phyloP scores from a whole-genome alignment of 2,329 filamentous ascomycete species.

The Colletotrichum sublineola region DNA sequence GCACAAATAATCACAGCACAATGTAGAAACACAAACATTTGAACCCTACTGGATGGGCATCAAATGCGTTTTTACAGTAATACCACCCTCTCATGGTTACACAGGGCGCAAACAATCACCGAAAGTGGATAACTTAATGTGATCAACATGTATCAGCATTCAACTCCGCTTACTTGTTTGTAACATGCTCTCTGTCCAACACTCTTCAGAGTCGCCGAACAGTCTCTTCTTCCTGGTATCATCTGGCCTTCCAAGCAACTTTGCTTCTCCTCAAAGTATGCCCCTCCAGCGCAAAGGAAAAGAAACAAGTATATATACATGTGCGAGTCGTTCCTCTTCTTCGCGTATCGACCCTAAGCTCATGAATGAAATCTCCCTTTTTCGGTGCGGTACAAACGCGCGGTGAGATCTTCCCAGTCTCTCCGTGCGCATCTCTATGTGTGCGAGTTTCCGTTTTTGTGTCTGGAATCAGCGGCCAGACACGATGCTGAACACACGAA shows the following conservation, averaged over 20 bases:
- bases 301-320: conserved; percentile 44
- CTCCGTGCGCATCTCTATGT: conserved; percentile 36
- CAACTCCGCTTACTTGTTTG: conserved; percentile 27
- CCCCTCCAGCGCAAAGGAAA: conserved; percentile 37
- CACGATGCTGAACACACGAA: conserved; percentile 35
- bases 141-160: conserved; percentile 33
- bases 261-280: conserved; percentile 34
- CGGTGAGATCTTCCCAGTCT: conserved; percentile 38
- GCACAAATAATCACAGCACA: no score
- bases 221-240: conserved; percentile 42
- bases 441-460: conserved; percentile 37
- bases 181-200: conserved; percentile 20
- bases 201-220: conserved; percentile 13
- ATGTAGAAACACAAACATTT: not conserved
- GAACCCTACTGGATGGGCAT: not conserved
- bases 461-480: conserved; percentile 30
- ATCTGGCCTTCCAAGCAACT: conserved; percentile 38
- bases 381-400: conserved; percentile 28
- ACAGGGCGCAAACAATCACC: no score
- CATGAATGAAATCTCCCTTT: conserved; percentile 40
- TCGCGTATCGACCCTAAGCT: conserved; percentile 37
- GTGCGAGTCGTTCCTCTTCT: conserved; percentile 43
- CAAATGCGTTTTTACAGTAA: not conserved
- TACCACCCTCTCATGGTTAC: not conserved
- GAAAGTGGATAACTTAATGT: not conserved